A percentile compares a stretch with the other conserved stretches of the same genome.
Evolutionary conservation across 441 rosid species (phyloP).

Genomic region (Euphorbia schlechtendalii): DNA sequence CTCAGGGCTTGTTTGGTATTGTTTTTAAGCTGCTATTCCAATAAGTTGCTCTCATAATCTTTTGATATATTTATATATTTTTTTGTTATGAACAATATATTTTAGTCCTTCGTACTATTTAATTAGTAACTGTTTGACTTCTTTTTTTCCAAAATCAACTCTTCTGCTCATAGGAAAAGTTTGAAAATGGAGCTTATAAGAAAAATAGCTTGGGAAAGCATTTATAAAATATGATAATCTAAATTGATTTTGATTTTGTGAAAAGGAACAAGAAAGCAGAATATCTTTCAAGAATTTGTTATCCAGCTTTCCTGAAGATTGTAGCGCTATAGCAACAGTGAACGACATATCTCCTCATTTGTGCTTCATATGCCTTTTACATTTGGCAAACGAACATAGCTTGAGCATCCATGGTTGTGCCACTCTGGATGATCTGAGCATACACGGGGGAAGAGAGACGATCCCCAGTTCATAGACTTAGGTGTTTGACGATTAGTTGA

Average conservation of each 20-base stretch:
- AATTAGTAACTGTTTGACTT: no score
- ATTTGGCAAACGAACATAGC: slow-evolving; percentile 89
- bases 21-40: no score
- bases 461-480: not conserved
- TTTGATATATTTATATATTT: no score
- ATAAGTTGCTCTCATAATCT: no score
- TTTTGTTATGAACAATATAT: no score
- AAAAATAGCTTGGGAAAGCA: no score
- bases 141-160: no score
- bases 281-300: slow-evolving; percentile 64
- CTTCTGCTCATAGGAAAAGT: no score
- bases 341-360: slow-evolving; percentile 82
- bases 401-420: slow-evolving; percentile 45
- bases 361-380: slow-evolving; percentile 85
- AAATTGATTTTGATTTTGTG: not conserved
- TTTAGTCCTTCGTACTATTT: no score
- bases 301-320: slow-evolving; percentile 60
- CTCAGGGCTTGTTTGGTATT: no score
- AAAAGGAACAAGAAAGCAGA: slow-evolving; percentile 33
- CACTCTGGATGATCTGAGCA: slow-evolving; percentile 59
- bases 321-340: slow-evolving; percentile 55
- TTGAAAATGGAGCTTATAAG: no score
- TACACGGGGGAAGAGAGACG: slow-evolving; percentile 10
- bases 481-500: not conserved
- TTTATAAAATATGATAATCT: not conserved